These are phyloP conservation scores for Cochlearia excelsa DNA, from an alignment of 345 rosid genomes.

Conservation along the genomic window DNA sequence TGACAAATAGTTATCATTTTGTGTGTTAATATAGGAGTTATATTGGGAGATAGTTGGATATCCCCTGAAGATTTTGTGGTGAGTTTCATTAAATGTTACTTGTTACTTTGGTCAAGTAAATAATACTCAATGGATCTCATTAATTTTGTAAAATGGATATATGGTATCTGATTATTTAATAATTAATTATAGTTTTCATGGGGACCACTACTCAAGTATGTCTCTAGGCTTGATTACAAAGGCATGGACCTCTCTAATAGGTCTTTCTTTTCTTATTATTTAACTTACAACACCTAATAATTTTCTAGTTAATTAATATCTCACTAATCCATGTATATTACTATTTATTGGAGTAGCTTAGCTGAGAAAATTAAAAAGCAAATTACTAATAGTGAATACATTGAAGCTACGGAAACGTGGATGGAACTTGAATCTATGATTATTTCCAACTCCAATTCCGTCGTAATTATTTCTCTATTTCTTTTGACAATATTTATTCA, in stretches of 20 bases:
- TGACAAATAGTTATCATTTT: not conserved
- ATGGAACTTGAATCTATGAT: slow-evolving; percentile 49
- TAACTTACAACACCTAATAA: too few relatives aligned
- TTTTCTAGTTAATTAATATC: not conserved
- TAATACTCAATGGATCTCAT: not conserved
- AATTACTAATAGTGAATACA: slow-evolving; percentile 44
- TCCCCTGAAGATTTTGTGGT: slow-evolving; percentile 96
- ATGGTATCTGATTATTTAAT: not conserved
- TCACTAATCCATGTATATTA: slow-evolving; percentile 11
- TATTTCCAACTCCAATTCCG: slow-evolving; percentile 43
- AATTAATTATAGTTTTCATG: slow-evolving; percentile 59
- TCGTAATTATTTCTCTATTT: slow-evolving; percentile 43
- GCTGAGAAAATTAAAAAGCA: slow-evolving; percentile 62
- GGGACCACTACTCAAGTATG: slow-evolving; percentile 81
- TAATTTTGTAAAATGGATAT: not conserved
- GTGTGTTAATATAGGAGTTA: slow-evolving; percentile 51
- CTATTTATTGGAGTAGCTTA: slow-evolving; percentile 39
- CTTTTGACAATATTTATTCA: slow-evolving; percentile 1
- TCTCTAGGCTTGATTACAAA: slow-evolving; percentile 64
- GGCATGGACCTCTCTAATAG: slow-evolving; percentile 55
- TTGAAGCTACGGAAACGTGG: slow-evolving; percentile 68
- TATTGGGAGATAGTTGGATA: slow-evolving; percentile 85
- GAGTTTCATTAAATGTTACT: slow-evolving; percentile 10
- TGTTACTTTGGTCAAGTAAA: slow-evolving; percentile 1
- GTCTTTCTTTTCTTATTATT: slow-evolving; percentile 30